Percentiles rank a stretch among this genome's conserved stretches.
Evolutionary conservation across 2,329 filamentous ascomycete genomes (phyloP).

Genomic region (Xylaria multiplex): DNA sequence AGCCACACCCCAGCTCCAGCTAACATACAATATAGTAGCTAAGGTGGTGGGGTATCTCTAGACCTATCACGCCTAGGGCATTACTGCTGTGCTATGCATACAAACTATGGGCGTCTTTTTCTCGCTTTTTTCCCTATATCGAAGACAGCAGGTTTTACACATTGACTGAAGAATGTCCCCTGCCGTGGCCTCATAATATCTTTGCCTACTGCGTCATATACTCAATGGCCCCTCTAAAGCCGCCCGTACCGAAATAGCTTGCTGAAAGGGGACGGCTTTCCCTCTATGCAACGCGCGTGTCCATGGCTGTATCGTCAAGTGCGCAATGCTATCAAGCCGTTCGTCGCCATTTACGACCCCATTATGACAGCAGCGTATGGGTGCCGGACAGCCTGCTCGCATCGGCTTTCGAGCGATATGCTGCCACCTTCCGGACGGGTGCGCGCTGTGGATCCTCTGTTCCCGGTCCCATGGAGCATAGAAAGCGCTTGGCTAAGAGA

Average conservation of each 20-base stretch:
- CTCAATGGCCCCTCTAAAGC: conserved; percentile 19
- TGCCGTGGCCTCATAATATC: conserved; percentile 3
- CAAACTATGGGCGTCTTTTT: too few species aligned
- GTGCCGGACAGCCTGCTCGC: conserved; percentile 67
- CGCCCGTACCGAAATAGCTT: conserved; percentile 28
- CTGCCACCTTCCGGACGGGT: conserved; percentile 42
- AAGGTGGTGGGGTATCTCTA: too few species aligned
- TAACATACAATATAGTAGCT: too few species aligned
- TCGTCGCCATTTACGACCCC: conserved; percentile 53
- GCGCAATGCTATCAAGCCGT: conserved; percentile 61
- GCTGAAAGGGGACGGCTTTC: conserved; percentile 7
- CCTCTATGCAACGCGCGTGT: conserved; percentile 11
- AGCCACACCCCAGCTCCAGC: conserved; percentile 1
- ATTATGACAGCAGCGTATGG: conserved; percentile 62
- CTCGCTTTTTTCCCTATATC: background rate
- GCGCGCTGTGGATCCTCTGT: conserved; percentile 52
- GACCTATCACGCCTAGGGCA: background rate
- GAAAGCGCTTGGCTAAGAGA: conserved; percentile 63
- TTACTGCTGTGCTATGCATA: too few species aligned
- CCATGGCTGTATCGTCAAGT: conserved; percentile 59
- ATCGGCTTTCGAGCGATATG: conserved; percentile 60
- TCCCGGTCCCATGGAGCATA: conserved; percentile 65
- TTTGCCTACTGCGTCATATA: background rate
- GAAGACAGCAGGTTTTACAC: background rate
- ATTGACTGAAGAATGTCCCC: background rate